Base-by-base conservation (phyloP, 768 basidiomycete species). In the Udeniomyces megalosporus region DNA sequence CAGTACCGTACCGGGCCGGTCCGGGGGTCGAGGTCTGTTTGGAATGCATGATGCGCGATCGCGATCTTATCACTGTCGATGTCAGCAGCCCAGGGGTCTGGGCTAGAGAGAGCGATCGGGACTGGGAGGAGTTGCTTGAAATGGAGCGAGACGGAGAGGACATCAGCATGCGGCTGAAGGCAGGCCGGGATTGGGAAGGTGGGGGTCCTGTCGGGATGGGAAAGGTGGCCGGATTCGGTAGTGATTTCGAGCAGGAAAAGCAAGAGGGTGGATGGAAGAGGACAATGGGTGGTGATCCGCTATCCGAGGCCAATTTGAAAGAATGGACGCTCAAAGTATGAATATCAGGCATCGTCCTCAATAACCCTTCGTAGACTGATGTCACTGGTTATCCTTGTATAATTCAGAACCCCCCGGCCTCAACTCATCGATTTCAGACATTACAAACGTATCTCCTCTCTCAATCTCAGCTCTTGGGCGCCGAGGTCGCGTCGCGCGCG, bases 11-110 rank as follows among this genome's bases (percentile, higher is more conserved):
- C 17, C 38, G 50, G 24, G 7, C 26, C 50, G 6, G 28, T 2
- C 7, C 38, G 10, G 38, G 38, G 32, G 58, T 46, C 11, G 62
- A 63, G 32, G 62, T 63, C 6, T 63, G 62, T 44, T 48, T 63
- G 8, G 62, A 63, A 45, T 99, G 95, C 71, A 85, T 95, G 62
- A 97, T 97, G 92, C 84, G 95, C 34, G 95, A 99, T 73, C 82
- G 93, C 70, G 95, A 99, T 71, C 89, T 99, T 86, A 88, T 84
- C 10, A 92, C 95, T 72, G 89, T 99, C 28, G 81, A 87, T 72
- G 95, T 95, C 24, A 80, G 83, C 3, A 81, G 83, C 31, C 82
- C 84, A 11, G 88, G 90, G 1, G 80, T 86, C 8, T 99, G 95
- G 95, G 88, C 87, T 0, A 79, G 95, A 44, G 84, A 84, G 66